Conservation (phyloP, 2,329 filamentous ascomycete species). For the Fusarium armeniacum region DNA sequence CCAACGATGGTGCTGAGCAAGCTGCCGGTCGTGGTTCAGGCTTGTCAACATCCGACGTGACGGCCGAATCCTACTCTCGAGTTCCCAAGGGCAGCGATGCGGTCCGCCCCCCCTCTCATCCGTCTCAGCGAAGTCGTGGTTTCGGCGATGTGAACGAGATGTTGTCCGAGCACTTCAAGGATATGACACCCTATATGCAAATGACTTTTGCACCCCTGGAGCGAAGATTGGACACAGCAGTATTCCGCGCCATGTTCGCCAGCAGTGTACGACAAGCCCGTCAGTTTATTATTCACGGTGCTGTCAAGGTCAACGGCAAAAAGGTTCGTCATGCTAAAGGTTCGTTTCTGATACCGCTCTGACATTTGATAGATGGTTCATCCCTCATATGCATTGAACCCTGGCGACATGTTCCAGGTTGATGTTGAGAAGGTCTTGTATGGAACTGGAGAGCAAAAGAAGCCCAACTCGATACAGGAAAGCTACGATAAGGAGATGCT, state of each 20-base stretch:
- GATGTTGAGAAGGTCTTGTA: conserved; percentile 89
- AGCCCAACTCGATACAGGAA: conserved; percentile 49
- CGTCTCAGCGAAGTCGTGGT: conserved; percentile 42
- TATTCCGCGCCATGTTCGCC: conserved; percentile 94
- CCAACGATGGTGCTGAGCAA: conserved; percentile 84
- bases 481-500: conserved; percentile 43
- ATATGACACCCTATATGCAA: conserved; percentile 88
- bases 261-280: conserved; percentile 93
- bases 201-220: conserved; percentile 96
- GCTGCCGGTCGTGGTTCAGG: conserved; percentile 89
- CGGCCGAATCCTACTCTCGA: conserved; percentile 55
- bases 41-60: conserved; percentile 54
- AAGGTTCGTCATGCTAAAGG: conserved; percentile 71
- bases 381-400: conserved; percentile 93
- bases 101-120: conserved; percentile 39
- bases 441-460: conserved; percentile 83
- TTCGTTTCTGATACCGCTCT: background rate
- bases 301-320: conserved; percentile 95
- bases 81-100: conserved; percentile 45
- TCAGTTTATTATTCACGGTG: conserved; percentile 93
- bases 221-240: conserved; percentile 90
- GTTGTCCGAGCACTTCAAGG: conserved; percentile 53
- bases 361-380: conserved; percentile 79
- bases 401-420: conserved; percentile 98
- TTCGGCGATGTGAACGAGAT: conserved; percentile 54